Percentiles rank a stretch among this genome's conserved stretches.
These are phyloP conservation scores for Colletotrichum trifolii DNA, from an alignment of 2,329 filamentous ascomycete genomes.

Conservation along the genomic window DNA sequence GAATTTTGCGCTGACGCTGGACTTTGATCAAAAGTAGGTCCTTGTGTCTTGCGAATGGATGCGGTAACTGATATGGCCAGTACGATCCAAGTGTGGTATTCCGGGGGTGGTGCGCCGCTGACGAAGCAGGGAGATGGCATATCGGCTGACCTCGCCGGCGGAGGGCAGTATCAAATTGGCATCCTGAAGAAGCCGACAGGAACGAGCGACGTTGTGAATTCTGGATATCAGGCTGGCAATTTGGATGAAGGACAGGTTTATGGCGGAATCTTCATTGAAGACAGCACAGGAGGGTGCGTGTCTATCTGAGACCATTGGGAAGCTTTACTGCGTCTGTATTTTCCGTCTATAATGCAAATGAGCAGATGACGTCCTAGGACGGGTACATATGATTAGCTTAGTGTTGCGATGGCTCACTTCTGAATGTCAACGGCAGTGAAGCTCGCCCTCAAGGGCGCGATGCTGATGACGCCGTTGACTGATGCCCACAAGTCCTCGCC, in stretches of 20 bases:
- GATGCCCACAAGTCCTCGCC: slow-evolving; percentile 38
- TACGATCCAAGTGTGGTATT: slow-evolving; percentile 38
- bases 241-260: slow-evolving; percentile 62
- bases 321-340: not conserved
- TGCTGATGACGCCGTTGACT: slow-evolving; percentile 33
- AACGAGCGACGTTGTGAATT: slow-evolving; percentile 60
- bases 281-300: slow-evolving; percentile 53
- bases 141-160: slow-evolving; percentile 19
- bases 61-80: not conserved
- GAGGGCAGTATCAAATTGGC: slow-evolving; percentile 59
- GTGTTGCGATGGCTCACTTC: not conserved
- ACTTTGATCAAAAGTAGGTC: slow-evolving; percentile 36
- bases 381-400: not conserved
- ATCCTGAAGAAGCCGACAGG: slow-evolving; percentile 68
- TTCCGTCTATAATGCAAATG: not conserved
- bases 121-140: slow-evolving; percentile 11
- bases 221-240: slow-evolving; percentile 58
- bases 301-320: slow-evolving; percentile 45
- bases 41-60: not conserved
- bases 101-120: slow-evolving; percentile 25
- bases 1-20: slow-evolving; percentile 38
- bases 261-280: slow-evolving; percentile 62
- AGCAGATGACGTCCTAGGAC: too few relatives aligned
- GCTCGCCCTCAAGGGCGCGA: slow-evolving; percentile 34
- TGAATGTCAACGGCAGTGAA: slow-evolving; percentile 32